Percentiles rank a stretch among this genome's conserved stretches.
Conservation (phyloP, 1,284 basidiomycete species). For the Tylopilus orsonianus region DNA sequence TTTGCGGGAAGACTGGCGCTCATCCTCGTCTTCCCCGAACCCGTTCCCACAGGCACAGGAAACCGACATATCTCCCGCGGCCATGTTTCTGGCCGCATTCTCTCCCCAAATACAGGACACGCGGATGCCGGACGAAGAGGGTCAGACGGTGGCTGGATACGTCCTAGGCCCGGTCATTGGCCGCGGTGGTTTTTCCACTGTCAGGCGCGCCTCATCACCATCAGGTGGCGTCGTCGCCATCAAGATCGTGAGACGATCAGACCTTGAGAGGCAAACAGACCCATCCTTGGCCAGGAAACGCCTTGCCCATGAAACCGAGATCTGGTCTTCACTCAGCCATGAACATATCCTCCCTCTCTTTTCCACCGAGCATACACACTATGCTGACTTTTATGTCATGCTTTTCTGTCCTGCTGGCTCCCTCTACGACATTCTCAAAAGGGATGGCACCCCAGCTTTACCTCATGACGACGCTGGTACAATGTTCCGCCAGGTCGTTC, state of each 20-base stretch:
- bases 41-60: slow-evolving; percentile 16
- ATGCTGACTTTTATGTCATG: slow-evolving; percentile 83
- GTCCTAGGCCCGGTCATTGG: slow-evolving; percentile 79
- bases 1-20: slow-evolving; percentile 10
- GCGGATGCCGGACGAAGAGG: slow-evolving; percentile 55
- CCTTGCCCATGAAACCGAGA: slow-evolving; percentile 72
- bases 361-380: slow-evolving; percentile 59
- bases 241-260: slow-evolving; percentile 72
- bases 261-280: slow-evolving; percentile 51
- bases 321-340: slow-evolving; percentile 80
- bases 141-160: slow-evolving; percentile 65
- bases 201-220: slow-evolving; percentile 68
- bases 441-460: slow-evolving; percentile 63
- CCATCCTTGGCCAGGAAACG: slow-evolving; percentile 50
- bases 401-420: slow-evolving; percentile 83
- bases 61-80: slow-evolving; percentile 63
- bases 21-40: background rate
- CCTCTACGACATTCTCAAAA: slow-evolving; percentile 80
- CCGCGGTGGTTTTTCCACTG: slow-evolving; percentile 84
- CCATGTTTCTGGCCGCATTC: slow-evolving; percentile 76
- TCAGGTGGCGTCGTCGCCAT: slow-evolving; percentile 76
- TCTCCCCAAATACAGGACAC: slow-evolving; percentile 34
- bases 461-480: slow-evolving; percentile 79
- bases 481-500: slow-evolving; percentile 89
- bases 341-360: slow-evolving; percentile 84